phyloP scores from a whole-genome alignment of 73 alveolate genomes.

The Tetrahymena elliotti region DNA sequence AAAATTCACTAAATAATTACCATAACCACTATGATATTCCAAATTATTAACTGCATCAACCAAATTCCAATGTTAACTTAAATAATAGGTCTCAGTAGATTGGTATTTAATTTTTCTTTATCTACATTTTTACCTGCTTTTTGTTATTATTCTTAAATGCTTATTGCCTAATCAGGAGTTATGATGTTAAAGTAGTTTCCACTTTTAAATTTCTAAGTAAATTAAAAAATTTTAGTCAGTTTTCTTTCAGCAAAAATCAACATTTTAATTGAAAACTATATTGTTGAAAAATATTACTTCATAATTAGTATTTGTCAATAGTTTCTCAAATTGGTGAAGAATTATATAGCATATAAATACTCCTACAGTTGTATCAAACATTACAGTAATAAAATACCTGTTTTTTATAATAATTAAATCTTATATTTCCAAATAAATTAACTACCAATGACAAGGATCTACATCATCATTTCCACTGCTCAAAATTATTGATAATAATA shows the following conservation, averaged over 20 bases:
- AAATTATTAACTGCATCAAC: background rate
- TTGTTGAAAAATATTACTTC: background rate
- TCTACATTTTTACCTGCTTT: background rate
- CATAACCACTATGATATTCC: background rate
- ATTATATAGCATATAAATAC: background rate
- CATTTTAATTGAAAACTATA: too few species aligned
- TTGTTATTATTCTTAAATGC: background rate
- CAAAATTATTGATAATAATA: background rate
- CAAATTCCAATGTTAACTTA: background rate
- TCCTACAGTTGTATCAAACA: background rate
- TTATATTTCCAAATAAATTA: background rate
- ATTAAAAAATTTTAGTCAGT: background rate
- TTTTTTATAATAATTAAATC: background rate
- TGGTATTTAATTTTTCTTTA: background rate
- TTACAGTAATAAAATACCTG: background rate
- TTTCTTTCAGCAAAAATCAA: background rate
- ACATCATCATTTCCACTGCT: background rate
- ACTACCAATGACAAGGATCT: background rate
- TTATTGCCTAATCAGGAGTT: background rate
- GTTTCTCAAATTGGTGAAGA: background rate
- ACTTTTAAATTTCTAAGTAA: background rate
- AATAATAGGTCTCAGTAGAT: background rate
- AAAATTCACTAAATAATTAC: background rate
- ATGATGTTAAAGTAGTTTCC: background rate
- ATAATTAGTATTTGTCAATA: background rate